Percentiles rank a stretch among this genome's conserved stretches.
Evolutionary conservation across 2,329 filamentous ascomycete genomes (phyloP).

Genomic region (Aspergillus amoenus): DNA sequence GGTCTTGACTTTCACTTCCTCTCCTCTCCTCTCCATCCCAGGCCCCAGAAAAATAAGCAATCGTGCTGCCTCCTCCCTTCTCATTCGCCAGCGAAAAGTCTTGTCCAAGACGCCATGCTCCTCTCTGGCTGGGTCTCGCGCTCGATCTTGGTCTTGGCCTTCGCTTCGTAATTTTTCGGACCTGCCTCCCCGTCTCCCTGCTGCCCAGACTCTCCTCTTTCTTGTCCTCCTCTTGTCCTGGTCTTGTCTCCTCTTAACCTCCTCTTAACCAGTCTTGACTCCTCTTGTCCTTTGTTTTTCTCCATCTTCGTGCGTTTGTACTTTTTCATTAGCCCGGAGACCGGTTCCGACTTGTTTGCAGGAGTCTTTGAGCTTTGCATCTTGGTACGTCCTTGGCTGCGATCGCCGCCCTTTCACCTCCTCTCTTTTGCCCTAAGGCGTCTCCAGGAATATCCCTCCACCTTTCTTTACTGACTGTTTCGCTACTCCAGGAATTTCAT

Average conservation of each 20-base stretch:
- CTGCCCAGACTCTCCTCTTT: conserved; percentile 15
- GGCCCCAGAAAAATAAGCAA: conserved; percentile 11
- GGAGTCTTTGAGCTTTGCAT: neutral
- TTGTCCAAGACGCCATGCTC: conserved; percentile 8
- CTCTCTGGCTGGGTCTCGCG: conserved; percentile 13
- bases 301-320: conserved; percentile 6
- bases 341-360: neutral
- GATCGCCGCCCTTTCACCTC: conserved; percentile 1
- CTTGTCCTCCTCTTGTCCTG: conserved; percentile 14
- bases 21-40: conserved; percentile 10
- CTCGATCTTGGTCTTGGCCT: conserved; percentile 18
- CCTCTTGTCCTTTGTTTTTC: conserved; percentile 7
- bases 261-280: conserved; percentile 12
- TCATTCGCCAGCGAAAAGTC: conserved; percentile 10
- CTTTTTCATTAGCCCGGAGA: neutral
- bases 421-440: neutral
- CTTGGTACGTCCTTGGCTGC: neutral
- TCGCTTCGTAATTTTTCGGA: conserved; percentile 13
- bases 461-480: conserved; percentile 1
- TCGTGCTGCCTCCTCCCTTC: neutral
- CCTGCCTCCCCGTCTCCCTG: conserved; percentile 5
- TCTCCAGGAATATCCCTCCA: neutral
- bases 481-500: conserved; percentile 4
- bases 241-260: conserved; percentile 5
- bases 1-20: conserved; percentile 4